Percentiles rank a stretch among this genome's conserved stretches.
phyloP scores from a whole-genome alignment of 192 early-diverging fungal genomes.

The Geranomyces michiganensis region DNA sequence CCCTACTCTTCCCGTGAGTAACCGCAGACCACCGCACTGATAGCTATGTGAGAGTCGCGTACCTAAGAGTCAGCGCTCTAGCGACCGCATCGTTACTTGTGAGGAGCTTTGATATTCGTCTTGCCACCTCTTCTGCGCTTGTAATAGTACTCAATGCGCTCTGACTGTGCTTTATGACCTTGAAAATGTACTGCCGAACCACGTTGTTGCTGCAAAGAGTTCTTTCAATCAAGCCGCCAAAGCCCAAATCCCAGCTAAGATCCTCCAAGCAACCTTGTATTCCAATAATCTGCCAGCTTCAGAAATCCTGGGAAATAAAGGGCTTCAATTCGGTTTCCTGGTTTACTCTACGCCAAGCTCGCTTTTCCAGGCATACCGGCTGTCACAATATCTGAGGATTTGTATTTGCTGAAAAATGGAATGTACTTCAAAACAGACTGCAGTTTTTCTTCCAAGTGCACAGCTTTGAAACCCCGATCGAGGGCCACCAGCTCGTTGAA shows the following conservation, averaged over 20 bases:
- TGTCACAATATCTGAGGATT: constrained; percentile 7
- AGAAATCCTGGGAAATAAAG: constrained; percentile 21
- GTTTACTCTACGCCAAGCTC: background rate
- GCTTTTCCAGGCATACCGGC: constrained; percentile 8
- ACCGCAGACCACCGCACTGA: background rate
- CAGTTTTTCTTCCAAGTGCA: constrained; percentile 13
- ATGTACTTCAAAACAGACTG: constrained; percentile 17
- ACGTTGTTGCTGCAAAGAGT: constrained; percentile 18
- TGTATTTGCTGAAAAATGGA: constrained; percentile 17
- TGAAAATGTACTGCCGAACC: constrained; percentile 27
- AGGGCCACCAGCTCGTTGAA: constrained; percentile 31
- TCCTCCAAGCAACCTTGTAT: constrained; percentile 17
- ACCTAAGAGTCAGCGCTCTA: constrained; percentile 28
- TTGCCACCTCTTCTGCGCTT: constrained; percentile 18
- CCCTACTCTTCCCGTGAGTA: background rate
- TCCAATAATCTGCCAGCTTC: constrained; percentile 35
- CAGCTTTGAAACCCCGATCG: constrained; percentile 21
- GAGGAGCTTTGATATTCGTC: constrained; percentile 23
- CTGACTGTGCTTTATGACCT: constrained; percentile 27
- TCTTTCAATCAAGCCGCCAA: background rate
- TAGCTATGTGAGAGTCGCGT: background rate
- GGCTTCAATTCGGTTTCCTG: background rate
- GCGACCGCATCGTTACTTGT: constrained; percentile 37
- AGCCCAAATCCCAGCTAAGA: background rate
- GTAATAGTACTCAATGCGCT: constrained; percentile 3